A percentile compares a stretch with the other conserved stretches of the same genome.
phyloP scores from a whole-genome alignment of 192 early-diverging fungal species.

The Coemansia nantahalensis region DNA sequence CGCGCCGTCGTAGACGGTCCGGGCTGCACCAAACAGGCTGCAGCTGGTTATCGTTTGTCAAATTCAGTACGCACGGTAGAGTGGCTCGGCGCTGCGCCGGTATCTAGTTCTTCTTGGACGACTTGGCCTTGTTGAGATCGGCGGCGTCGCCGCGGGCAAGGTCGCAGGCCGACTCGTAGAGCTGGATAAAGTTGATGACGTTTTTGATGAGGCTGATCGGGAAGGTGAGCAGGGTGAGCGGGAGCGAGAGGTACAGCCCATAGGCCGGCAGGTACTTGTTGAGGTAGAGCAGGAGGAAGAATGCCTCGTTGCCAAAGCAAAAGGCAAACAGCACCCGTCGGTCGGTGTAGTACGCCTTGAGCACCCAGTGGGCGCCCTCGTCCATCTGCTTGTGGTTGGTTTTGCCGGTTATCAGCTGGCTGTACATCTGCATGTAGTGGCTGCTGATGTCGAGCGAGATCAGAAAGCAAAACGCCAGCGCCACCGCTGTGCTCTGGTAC shows the following conservation, averaged over 20 bases:
- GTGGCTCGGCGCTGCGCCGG: no score
- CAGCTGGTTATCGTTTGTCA: no score
- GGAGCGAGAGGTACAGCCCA: constrained; percentile 18
- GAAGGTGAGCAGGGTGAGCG: constrained; percentile 48
- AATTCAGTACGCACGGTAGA: no score
- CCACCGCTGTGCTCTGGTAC: constrained; percentile 57
- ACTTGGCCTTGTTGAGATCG: background rate
- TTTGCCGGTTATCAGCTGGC: constrained; percentile 78
- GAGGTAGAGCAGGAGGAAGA: constrained; percentile 89
- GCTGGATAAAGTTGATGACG: constrained; percentile 90
- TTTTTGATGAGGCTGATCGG: constrained; percentile 88
- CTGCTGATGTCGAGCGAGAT: constrained; percentile 92
- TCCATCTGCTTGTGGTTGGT: constrained; percentile 90
- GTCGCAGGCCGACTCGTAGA: constrained; percentile 77
- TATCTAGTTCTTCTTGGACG: no score
- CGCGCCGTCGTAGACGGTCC: no score
- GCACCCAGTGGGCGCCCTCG: constrained; percentile 66
- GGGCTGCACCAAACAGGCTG: no score
- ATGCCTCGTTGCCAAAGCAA: constrained; percentile 89
- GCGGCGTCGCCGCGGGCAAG: constrained; percentile 69
- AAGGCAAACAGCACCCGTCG: constrained; percentile 85
- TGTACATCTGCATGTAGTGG: constrained; percentile 99
- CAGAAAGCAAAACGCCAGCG: constrained; percentile 85
- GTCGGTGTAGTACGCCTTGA: constrained; percentile 91
- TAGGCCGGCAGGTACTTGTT: constrained; percentile 42